These are phyloP conservation scores for Fusarium papillatum DNA, from an alignment of 2,329 filamentous ascomycete species.

Conservation along the genomic window DNA sequence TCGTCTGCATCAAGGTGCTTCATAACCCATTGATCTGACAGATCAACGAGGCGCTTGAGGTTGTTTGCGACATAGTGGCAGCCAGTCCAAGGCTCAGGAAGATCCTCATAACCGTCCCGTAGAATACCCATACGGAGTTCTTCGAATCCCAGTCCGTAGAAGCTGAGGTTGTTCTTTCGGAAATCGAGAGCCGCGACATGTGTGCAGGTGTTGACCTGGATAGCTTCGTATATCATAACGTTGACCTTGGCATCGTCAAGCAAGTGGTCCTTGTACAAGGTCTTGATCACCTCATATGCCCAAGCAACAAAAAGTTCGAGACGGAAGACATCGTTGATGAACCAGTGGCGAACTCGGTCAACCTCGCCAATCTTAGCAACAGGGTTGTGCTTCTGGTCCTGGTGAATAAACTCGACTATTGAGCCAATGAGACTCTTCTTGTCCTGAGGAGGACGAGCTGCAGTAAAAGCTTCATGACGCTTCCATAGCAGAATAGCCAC, in stretches of 20 bases:
- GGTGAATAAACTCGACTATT: slow-evolving; percentile 81
- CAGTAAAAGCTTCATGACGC: slow-evolving; percentile 78
- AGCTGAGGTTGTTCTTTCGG: slow-evolving; percentile 74
- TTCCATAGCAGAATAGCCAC: slow-evolving; percentile 87
- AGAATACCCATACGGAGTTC: slow-evolving; percentile 76
- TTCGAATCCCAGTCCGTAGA: slow-evolving; percentile 82
- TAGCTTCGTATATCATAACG: slow-evolving; percentile 76
- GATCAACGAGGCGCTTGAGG: slow-evolving; percentile 69
- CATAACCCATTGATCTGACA: slow-evolving; percentile 68
- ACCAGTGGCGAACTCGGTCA: slow-evolving; percentile 88
- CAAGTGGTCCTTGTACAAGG: slow-evolving; percentile 73
- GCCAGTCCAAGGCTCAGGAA: slow-evolving; percentile 91
- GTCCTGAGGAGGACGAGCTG: slow-evolving; percentile 68
- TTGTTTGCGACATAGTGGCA: slow-evolving; percentile 73
- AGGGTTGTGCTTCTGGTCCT: slow-evolving; percentile 79
- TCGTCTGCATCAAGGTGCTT: slow-evolving; percentile 55
- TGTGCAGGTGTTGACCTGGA: slow-evolving; percentile 72
- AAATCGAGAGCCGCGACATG: slow-evolving; percentile 75
- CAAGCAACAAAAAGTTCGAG: slow-evolving; percentile 84
- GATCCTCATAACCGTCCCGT: slow-evolving; percentile 72
- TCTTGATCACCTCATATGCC: slow-evolving; percentile 82
- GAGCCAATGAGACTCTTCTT: slow-evolving; percentile 81
- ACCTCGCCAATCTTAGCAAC: slow-evolving; percentile 77
- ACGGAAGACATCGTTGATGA: slow-evolving; percentile 80
- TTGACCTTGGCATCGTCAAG: slow-evolving; percentile 68